Conservation (phyloP, 495 filamentous ascomycete genomes). For the Penicillium waksmanii region DNA sequence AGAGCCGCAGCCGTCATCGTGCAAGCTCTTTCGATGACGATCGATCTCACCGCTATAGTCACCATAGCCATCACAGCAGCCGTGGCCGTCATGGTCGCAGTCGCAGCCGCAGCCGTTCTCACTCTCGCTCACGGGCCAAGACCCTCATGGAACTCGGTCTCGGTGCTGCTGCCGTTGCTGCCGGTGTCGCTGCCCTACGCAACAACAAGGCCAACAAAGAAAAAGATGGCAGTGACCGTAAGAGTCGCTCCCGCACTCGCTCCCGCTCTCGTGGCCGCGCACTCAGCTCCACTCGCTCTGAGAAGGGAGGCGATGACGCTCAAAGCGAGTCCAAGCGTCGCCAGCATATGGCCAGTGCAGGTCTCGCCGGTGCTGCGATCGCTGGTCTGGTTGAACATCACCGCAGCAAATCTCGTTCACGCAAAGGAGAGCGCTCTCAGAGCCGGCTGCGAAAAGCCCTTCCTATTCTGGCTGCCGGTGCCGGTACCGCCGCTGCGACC, state of each 20-base stretch:
- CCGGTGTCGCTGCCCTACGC: conserved; percentile 74
- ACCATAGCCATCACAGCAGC: conserved; percentile 35
- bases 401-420: conserved; percentile 71
- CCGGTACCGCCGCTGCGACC: conserved; percentile 77
- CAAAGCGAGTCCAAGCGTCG: conserved; percentile 64
- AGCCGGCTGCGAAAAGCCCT: conserved; percentile 62
- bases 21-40: conserved; percentile 54
- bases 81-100: conserved; percentile 36
- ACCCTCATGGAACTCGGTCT: conserved; percentile 74
- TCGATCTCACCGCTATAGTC: conserved; percentile 41
- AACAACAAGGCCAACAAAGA: conserved; percentile 59
- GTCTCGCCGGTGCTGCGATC: conserved; percentile 74
- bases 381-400: conserved; percentile 75
- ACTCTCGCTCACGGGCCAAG: conserved; percentile 58
- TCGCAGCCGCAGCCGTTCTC: conserved; percentile 56
- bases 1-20: conserved; percentile 58
- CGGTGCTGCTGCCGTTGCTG: conserved; percentile 80
- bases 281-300: conserved; percentile 45
- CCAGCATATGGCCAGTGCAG: conserved; percentile 74
- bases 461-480: conserved; percentile 73
- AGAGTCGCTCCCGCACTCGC: conserved; percentile 70
- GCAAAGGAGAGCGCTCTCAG: conserved; percentile 57
- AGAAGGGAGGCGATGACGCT: conserved; percentile 32
- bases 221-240: conserved; percentile 66
- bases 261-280: conserved; percentile 45